Evolutionary conservation across 306 rosid species (phyloP), one percentile per base, ranked within the genome.

Genomic region (Glycyrrhiza uralensis): DNA sequence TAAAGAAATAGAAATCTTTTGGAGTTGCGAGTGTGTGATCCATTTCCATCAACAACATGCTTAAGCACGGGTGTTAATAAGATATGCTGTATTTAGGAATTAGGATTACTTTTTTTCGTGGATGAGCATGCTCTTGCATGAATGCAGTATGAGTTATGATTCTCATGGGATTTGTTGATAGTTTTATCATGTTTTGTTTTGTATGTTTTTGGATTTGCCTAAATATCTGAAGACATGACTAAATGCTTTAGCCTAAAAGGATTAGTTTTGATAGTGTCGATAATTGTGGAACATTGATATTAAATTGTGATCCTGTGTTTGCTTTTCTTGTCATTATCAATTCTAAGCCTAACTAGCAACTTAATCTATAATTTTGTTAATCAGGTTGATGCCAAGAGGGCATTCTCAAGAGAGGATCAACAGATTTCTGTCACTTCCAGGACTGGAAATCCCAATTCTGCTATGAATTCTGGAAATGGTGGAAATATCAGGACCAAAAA

Each of bases 331-430:
- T 4, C 18, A 18, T 50, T 22, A 29, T 73, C 10, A 14, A 45
- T 82, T 64, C 23, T 41, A 33, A 32, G 52, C 47, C 19, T 79
- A 35, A 22, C 36, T 47, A 68, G 58, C 15, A 26, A 17, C 32
- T 57, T 63, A 30, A 78, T 75, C 81, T 76, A n/a, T 74, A 24
- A 81, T 69, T 33, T 41, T 46, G 72, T 78, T 47, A 13, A 84
- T 62, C 87, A 95, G 99, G 97, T 95, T 44, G 99, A 95, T 85
- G 96, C 96, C 67, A 95, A 95, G 87, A 88, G 86, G 86, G 99
- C 99, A 65, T 84, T 95, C 67, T 95, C 97, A 39, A 90, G 99
- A 80, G 99, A 95, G 83, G 99, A 95, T 61, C 99, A 95, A 71
- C 97, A 92, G 62, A 86, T 88, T 57, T 85, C 99, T 56, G 85